Conservation (phyloP, 192 early-diverging fungal genomes). For the Diversispora eburnea region DNA sequence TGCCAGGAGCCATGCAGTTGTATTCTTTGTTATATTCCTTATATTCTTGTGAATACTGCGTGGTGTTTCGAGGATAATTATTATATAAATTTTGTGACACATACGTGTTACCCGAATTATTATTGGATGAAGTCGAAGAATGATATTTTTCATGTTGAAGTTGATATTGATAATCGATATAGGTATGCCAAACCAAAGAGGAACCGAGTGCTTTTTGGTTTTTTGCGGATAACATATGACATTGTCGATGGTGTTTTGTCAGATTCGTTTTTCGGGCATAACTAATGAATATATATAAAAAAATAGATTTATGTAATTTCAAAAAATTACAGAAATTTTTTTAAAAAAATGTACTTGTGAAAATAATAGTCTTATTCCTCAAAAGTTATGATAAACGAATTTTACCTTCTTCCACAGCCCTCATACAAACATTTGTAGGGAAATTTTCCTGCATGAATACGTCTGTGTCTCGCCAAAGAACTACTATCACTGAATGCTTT, state of each 20-base stretch:
- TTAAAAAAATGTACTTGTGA: not conserved
- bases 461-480: conserved; percentile 71
- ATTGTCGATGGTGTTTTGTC: conserved; percentile 48
- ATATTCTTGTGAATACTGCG: too few relatives aligned
- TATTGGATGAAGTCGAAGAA: too few relatives aligned
- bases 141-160: not conserved
- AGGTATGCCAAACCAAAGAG: conserved; percentile 2
- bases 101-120: too few relatives aligned
- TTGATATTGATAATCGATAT: not conserved
- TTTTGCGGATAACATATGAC: conserved; percentile 31
- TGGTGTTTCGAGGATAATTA: too few relatives aligned
- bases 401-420: conserved; percentile 45
- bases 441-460: conserved; percentile 63
- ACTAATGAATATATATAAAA: conserved; percentile 5
- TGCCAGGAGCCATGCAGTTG: too few relatives aligned
- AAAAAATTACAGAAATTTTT: not conserved
- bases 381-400: not conserved
- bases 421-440: conserved; percentile 56
- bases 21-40: too few relatives aligned
- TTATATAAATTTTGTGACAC: too few relatives aligned
- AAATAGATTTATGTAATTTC: too few relatives aligned
- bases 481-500: conserved; percentile 78
- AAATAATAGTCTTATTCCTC: conserved; percentile 3
- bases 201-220: not conserved
- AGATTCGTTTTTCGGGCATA: conserved; percentile 53